A percentile compares a stretch with the other conserved stretches of the same genome.
Conservation (phyloP, 2,329 filamentous ascomycete species). For the Macroventuria anomochaeta region DNA sequence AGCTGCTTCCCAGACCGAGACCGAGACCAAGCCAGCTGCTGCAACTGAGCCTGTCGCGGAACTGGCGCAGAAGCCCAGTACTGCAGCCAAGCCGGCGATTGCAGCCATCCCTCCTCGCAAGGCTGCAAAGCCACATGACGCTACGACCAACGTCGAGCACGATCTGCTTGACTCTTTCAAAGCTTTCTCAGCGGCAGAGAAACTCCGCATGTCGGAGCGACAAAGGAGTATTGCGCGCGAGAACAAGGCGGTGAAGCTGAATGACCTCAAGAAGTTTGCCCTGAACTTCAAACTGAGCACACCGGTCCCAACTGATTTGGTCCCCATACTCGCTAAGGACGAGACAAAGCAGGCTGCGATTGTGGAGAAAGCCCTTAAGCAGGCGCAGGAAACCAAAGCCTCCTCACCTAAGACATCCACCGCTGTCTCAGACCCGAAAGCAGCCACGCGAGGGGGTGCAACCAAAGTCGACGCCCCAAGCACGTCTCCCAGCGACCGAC, state of each 20-base stretch:
- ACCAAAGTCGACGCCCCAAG: conserved; percentile 44
- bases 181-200: conserved; percentile 68
- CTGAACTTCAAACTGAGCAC: conserved; percentile 93
- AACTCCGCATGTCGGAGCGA: conserved; percentile 64
- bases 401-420: conserved; percentile 52
- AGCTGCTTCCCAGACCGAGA: conserved; percentile 22
- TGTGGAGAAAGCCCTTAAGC: conserved; percentile 81
- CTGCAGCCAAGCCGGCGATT: conserved; percentile 36
- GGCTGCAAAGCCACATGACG: conserved; percentile 56
- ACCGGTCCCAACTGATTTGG: conserved; percentile 87
- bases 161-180: conserved; percentile 69
- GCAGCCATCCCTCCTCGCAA: conserved; percentile 43
- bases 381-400: conserved; percentile 64
- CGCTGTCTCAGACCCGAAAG: conserved; percentile 44
- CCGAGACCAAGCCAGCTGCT: conserved; percentile 27
- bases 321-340: conserved; percentile 95
- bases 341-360: conserved; percentile 94
- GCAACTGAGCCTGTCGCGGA: conserved; percentile 32
- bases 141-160: conserved; percentile 65
- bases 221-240: conserved; percentile 61
- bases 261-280: conserved; percentile 94
- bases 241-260: conserved; percentile 91
- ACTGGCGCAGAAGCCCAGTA: conserved; percentile 38
- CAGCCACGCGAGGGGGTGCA: conserved; percentile 42
- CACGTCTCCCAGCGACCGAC: conserved; percentile 53